Percentiles rank a stretch among this genome's conserved stretches.
Evolutionary conservation across 1,284 basidiomycete genomes (phyloP).

Genomic region (Fomes fomentarius): DNA sequence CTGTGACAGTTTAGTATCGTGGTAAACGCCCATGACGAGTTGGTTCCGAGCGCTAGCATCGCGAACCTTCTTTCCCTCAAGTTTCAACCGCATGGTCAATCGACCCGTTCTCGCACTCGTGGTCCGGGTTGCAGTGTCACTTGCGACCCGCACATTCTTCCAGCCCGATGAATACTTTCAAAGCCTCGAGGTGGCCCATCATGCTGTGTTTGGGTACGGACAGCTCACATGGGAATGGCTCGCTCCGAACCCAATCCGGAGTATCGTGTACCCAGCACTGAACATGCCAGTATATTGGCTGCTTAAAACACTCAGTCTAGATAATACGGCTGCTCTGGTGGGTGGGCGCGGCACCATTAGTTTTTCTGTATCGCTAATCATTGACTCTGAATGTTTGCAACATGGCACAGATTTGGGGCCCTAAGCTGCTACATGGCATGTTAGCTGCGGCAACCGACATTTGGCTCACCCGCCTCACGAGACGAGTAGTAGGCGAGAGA

Average conservation of each 20-base stretch:
- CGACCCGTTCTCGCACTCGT: constrained; percentile 6
- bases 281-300: constrained; percentile 82
- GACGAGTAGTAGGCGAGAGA: constrained; percentile 57
- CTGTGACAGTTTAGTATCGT: background rate
- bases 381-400: too few species aligned
- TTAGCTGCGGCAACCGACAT: constrained; percentile 86
- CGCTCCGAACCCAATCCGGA: constrained; percentile 66
- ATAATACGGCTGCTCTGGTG: constrained; percentile 58
- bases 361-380: too few species aligned
- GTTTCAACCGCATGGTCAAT: background rate
- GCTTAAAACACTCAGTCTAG: constrained; percentile 59
- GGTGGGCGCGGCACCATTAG: too few species aligned
- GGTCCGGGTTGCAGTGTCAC: constrained; percentile 61
- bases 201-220: constrained; percentile 89
- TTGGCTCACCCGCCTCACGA: constrained; percentile 68
- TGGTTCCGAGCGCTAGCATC: background rate
- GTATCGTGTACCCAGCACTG: constrained; percentile 73
- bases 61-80: background rate
- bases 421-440: constrained; percentile 80
- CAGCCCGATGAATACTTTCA: constrained; percentile 99
- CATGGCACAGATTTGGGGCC: constrained; percentile 72
- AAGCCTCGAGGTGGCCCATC: constrained; percentile 91
- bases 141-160: constrained; percentile 86
- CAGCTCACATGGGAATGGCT: constrained; percentile 98
- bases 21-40: background rate